Base-by-base conservation (phyloP, 2,329 filamentous ascomycete species). In the Rosellinia necatrix region DNA sequence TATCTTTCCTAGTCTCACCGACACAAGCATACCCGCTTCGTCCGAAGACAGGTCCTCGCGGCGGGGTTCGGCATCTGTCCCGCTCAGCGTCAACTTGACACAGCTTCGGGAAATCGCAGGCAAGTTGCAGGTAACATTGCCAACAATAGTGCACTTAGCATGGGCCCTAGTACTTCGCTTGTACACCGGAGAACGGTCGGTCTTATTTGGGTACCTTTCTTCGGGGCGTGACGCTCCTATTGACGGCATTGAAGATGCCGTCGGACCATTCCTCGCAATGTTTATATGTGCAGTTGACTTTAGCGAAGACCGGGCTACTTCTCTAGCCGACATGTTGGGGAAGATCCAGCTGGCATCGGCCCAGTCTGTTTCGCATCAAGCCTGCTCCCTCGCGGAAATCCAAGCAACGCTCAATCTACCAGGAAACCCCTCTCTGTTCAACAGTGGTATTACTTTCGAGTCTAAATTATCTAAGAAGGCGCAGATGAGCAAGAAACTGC, bases 151-250 rank as follows among this genome's bases (percentile, higher is more conserved):
- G 29, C 49, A 43, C 2, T 9, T 38, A 6, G 41, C 49, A n/a
- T 52, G 49, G 49, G 21, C 12, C n/a, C 15, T 52, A 3, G 41
- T 52, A 8, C 24, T 52, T 2, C 21, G 49, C 10, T 13, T 17
- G 7, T 52, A 35, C 15, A 25, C 29, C 5, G 30, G 30, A 4
- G 12, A 7, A 6, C 5, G 21, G 9, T 27, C 25, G 13, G 40
- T 52, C 2, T 44, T 22, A 8, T 52, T 52, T 22, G 49, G 49
- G 3, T 35, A 25, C 13, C 21, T 52, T 19, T n/a, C 38, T 12
- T 44, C 49, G 10, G 49, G 40, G 4, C 29, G 49, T n/a, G 41
- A 44, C 22, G 10, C 21, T 6, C 49, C 49, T 3, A 3, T 52
- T 19, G 10, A 12, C 3, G 41, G 41, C 4, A 38, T 52, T n/a